Evolutionary conservation across 1,139 yeast species (phyloP).

Genomic region (Lodderomyces margitis): DNA sequence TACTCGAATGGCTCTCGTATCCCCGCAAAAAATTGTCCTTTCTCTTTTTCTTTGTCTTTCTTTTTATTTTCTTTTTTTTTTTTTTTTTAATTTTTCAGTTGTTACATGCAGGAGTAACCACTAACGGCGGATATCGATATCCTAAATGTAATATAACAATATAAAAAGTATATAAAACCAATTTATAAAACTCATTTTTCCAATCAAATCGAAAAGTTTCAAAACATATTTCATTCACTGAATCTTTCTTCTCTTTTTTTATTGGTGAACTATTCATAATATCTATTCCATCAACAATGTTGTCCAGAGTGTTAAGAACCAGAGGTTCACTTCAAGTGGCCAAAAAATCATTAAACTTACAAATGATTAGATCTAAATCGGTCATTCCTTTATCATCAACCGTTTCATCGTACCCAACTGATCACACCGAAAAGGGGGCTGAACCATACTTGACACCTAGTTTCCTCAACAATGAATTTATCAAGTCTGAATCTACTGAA

Average conservation of each 20-base stretch:
- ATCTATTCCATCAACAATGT: slow-evolving; percentile 10
- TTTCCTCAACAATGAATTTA: slow-evolving; percentile 57
- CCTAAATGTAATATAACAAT: too few relatives aligned
- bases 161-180: too few relatives aligned
- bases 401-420: slow-evolving; percentile 40
- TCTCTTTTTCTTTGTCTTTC: too few relatives aligned
- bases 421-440: slow-evolving; percentile 38
- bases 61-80: too few relatives aligned
- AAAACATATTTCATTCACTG: too few relatives aligned
- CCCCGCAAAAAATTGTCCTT: background rate
- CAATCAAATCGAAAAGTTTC: too few relatives aligned
- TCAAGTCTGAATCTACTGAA: slow-evolving; percentile 52
- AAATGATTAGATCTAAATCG: slow-evolving; percentile 20
- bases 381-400: slow-evolving; percentile 33
- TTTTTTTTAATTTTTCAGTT: too few relatives aligned
- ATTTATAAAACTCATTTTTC: background rate
- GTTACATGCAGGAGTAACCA: background rate
- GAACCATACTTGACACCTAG: slow-evolving; percentile 54
- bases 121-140: slow-evolving; percentile 2
- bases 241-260: too few relatives aligned
- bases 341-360: slow-evolving; percentile 9
- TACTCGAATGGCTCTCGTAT: too few relatives aligned
- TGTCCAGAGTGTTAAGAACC: slow-evolving; percentile 14
- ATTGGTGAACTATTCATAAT: too few relatives aligned
- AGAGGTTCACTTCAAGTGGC: slow-evolving; percentile 3